A percentile compares a stretch with the other conserved stretches of the same genome.
These are phyloP conservation scores for Sapria himalayana DNA, from an alignment of 345 rosid genomes.

Conservation along the genomic window DNA sequence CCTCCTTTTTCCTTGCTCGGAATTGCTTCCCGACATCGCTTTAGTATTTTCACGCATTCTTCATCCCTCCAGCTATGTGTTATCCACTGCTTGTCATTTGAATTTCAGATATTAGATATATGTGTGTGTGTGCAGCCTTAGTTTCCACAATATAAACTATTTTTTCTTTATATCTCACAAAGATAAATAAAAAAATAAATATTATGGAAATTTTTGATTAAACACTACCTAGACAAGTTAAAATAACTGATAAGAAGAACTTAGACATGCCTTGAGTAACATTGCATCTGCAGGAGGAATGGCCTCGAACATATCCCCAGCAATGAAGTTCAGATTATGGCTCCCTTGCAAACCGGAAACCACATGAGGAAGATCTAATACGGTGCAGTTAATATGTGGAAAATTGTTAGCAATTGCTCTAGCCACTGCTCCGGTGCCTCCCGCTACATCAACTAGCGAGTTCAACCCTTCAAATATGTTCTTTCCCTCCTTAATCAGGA, in stretches of 20 bases:
- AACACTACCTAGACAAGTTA: not conserved
- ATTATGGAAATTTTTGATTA: not conserved
- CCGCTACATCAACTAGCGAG: constrained; percentile 29
- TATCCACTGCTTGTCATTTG: constrained; percentile 10
- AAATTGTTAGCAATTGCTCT: constrained; percentile 14
- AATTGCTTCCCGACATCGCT: constrained; percentile 21
- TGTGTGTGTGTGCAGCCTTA: too few relatives aligned
- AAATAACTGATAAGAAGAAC: not conserved
- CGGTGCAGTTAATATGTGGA: constrained; percentile 19
- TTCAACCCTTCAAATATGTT: constrained; percentile 17
- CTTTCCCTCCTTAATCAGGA: constrained; percentile 15
- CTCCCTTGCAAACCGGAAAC: constrained; percentile 10
- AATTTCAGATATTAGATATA: too few relatives aligned
- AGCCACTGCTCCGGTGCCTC: constrained; percentile 22
- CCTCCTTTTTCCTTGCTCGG: constrained; percentile 7
- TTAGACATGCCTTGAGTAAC: constrained; percentile 17
- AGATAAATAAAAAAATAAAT: too few relatives aligned
- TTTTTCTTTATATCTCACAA: too few relatives aligned
- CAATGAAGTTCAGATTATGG: constrained; percentile 18
- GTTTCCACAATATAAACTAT: too few relatives aligned
- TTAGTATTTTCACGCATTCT: constrained; percentile 21
- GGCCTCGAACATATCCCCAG: constrained; percentile 22
- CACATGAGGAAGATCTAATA: constrained; percentile 25
- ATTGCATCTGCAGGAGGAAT: constrained; percentile 25
- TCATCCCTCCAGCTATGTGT: constrained; percentile 24